A percentile compares a stretch with the other conserved stretches of the same genome.
These are phyloP conservation scores for Glomus cerebriforme DNA, from an alignment of 192 early-diverging fungal species.

Conservation along the genomic window DNA sequence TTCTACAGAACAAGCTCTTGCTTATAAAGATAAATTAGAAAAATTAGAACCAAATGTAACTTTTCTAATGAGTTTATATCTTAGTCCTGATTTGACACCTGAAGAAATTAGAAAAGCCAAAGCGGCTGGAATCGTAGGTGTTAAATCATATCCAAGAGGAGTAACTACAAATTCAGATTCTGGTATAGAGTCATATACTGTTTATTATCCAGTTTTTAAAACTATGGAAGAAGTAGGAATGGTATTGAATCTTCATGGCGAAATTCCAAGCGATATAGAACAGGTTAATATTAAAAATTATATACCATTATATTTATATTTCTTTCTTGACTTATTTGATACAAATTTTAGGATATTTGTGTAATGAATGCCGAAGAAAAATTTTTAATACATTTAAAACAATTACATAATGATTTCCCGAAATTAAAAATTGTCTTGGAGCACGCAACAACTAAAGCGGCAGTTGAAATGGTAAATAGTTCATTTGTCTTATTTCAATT, in stretches of 20 bases:
- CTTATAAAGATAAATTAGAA: constrained; percentile 80
- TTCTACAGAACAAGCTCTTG: constrained; percentile 82
- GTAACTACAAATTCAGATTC: constrained; percentile 97
- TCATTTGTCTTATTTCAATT: neutral
- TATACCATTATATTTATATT: too few relatives aligned
- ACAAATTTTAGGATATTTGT: constrained; percentile 69
- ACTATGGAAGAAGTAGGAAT: constrained; percentile 94
- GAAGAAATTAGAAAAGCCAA: constrained; percentile 88
- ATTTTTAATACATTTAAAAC: constrained; percentile 82
- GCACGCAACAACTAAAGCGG: constrained; percentile 93
- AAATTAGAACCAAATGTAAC: constrained; percentile 81
- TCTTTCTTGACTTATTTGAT: too few relatives aligned
- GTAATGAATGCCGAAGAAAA: constrained; percentile 95
- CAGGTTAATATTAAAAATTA: too few relatives aligned
- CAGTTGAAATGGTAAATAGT: constrained; percentile 79
- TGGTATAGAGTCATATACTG: constrained; percentile 88
- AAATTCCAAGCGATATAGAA: constrained; percentile 83
- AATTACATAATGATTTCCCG: constrained; percentile 89
- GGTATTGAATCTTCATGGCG: constrained; percentile 95
- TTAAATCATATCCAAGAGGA: constrained; percentile 93
- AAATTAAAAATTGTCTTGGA: constrained; percentile 94
- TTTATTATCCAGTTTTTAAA: constrained; percentile 91
- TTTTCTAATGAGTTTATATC: constrained; percentile 93
- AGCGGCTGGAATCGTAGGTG: constrained; percentile 79
- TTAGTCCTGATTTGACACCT: constrained; percentile 83